Evolutionary conservation across 1,139 yeast species (phyloP).

Genomic region (Diutina neorugosa): DNA sequence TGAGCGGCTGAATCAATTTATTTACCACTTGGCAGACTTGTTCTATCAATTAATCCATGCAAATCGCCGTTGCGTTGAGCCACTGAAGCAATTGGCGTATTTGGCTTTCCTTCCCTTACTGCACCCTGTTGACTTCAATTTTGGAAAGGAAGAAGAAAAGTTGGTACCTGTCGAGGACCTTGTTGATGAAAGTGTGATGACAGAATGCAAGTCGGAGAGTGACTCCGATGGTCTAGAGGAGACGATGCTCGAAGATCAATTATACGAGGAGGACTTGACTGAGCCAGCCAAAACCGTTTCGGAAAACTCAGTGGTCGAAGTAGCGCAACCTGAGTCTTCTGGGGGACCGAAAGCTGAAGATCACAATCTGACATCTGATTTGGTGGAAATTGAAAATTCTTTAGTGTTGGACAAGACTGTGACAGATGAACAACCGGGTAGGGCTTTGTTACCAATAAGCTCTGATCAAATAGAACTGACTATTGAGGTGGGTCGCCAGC

Average conservation of each 20-base stretch:
- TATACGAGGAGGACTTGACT: neutral
- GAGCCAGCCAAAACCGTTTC: neutral
- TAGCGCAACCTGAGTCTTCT: neutral
- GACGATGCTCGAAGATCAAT: neutral
- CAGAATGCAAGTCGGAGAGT: neutral
- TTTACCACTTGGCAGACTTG: slow-evolving; percentile 55
- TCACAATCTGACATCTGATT: neutral
- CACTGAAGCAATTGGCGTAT: slow-evolving; percentile 76
- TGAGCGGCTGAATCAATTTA: slow-evolving; percentile 70
- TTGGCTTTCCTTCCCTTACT: slow-evolving; percentile 74
- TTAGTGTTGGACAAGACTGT: neutral
- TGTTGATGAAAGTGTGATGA: neutral
- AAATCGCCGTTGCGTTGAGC: slow-evolving; percentile 55
- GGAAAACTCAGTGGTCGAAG: neutral
- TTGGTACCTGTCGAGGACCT: neutral
- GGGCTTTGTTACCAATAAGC: slow-evolving; percentile 30
- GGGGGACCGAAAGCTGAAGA: neutral
- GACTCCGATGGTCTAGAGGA: neutral
- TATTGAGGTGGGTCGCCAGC: slow-evolving; percentile 79
- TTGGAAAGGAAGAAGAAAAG: neutral
- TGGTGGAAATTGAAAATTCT: neutral
- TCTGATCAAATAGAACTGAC: slow-evolving; percentile 60
- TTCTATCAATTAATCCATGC: slow-evolving; percentile 62
- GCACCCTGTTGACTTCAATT: slow-evolving; percentile 48
- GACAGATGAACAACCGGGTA: slow-evolving; percentile 7